A percentile compares a stretch with the other conserved stretches of the same genome.
These are phyloP conservation scores for Oryza punctata DNA, from an alignment of 176 grass and related monocot genomes.

Conservation along the genomic window DNA sequence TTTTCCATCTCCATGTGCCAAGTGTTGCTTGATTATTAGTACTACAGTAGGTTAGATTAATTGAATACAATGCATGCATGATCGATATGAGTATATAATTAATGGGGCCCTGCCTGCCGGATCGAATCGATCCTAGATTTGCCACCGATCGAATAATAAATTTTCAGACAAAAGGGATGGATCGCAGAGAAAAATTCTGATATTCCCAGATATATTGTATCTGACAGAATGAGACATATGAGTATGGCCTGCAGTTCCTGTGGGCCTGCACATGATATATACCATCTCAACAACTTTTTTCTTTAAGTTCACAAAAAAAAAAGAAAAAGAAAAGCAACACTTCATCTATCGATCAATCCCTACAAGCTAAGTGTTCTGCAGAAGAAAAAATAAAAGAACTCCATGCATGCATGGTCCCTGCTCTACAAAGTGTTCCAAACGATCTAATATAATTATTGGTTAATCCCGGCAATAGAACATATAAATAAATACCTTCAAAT, in stretches of 20 bases:
- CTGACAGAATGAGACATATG: constrained; percentile 11
- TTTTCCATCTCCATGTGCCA: not conserved
- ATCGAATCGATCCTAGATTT: constrained; percentile 13
- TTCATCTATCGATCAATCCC: not conserved
- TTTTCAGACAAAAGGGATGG: constrained; percentile 6
- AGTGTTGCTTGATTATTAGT: not conserved
- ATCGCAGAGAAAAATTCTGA: constrained; percentile 3
- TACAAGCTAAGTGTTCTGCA: too few species aligned
- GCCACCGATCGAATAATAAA: constrained; percentile 17
- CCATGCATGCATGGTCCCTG: too few species aligned
- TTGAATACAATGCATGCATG: not conserved
- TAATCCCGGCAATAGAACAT: too few species aligned
- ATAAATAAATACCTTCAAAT: not conserved
- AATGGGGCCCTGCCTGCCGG: not conserved
- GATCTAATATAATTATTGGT: too few species aligned
- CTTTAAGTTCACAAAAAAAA: not conserved
- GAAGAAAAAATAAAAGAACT: too few species aligned
- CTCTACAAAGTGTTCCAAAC: too few species aligned
- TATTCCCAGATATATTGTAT: constrained; percentile 19
- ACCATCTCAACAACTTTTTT: not conserved
- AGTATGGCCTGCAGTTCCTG: not conserved
- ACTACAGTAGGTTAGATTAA: not conserved
- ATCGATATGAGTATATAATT: not conserved
- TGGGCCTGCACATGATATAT: not conserved
- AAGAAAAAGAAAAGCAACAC: not conserved